Percentiles rank a stretch among this genome's conserved stretches.
Conservation (phyloP, 75 land plant genomes). For the Cupressus sempervirens region DNA sequence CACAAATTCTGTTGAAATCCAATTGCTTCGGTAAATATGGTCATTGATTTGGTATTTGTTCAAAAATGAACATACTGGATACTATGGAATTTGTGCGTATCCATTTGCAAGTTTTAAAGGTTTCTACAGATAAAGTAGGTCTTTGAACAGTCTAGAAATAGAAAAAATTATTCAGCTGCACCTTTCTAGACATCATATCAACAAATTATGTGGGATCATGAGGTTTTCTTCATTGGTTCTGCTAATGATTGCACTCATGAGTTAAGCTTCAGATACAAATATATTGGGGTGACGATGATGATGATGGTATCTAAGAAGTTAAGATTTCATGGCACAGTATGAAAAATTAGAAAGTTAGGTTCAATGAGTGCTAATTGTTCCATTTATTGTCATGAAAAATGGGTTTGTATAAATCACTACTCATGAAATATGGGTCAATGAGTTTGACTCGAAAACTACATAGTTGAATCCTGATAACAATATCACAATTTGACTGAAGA, state of each 20-base stretch:
- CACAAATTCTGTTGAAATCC: no score
- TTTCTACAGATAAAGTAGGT: background rate
- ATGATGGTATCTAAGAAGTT: background rate
- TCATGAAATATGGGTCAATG: no score
- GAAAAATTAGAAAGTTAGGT: no score
- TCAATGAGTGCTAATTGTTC: no score
- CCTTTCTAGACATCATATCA: background rate
- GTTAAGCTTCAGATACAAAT: background rate
- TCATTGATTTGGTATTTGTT: no score
- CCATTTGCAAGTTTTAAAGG: background rate
- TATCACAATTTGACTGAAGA: no score
- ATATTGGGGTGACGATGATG: background rate
- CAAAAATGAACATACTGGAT: background rate
- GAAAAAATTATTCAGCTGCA: background rate
- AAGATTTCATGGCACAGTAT: background rate
- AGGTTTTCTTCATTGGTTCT: no score
- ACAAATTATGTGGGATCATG: background rate
- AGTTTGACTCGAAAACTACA: no score
- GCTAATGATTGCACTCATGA: background rate
- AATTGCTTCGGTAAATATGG: no score
- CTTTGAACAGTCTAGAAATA: background rate
- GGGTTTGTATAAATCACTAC: no score
- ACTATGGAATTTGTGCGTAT: background rate
- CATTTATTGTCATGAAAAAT: no score
- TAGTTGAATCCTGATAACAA: no score